Base-by-base conservation (phyloP, 2,329 filamentous ascomycete species). In the Ploettnerulaceae sp. region DNA sequence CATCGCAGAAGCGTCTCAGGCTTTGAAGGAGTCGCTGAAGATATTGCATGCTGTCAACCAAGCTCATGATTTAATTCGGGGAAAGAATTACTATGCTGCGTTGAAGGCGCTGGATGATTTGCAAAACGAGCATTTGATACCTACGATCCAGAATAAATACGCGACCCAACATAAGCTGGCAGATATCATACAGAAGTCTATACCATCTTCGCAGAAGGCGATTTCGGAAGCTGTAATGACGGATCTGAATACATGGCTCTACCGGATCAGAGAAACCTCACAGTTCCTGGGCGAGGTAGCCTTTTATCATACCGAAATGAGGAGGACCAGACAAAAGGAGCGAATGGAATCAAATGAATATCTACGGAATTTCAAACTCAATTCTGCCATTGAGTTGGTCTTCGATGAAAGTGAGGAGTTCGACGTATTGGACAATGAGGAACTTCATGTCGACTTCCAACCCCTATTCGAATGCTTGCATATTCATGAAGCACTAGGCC, bases 141-240 rank as follows among this genome's bases (percentile, higher is more conserved):
- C 80, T 14, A 82, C 75, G 35, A 77, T 84, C 51, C 80, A 84
- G 61, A 84, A 83, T 55, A 90, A 90, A 62, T 93, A 94, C 57
- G 88, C 95, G 7, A 94, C 88, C 1, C 89, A 96, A 55, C 94
- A 96, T 67, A 91, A 90, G 61, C 84, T 98, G 54, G 93, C 93
- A 24, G 89, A 94, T 62, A 81, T 95, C 71, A 97, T 98, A 55
- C 91, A 96, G 65, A 89, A 89, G 58, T 97, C 91, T 0, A 91
- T 97, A 24, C 93, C 93, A 1, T 82, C 87, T 3, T 96, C 89
- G 1, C 89, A 95, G 61, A 89, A 88, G 61, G 82, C 88, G 40
- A 96, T 98, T 47, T 91, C 91, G 3, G 91, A 97, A 67, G 89
- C 90, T 11, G 93, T 98, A 56, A 97, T 97, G 89, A 86, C 81